Evolutionary conservation across 2,329 filamentous ascomycete species (phyloP).

Genomic region (Allantophomopsis cytisporea): DNA sequence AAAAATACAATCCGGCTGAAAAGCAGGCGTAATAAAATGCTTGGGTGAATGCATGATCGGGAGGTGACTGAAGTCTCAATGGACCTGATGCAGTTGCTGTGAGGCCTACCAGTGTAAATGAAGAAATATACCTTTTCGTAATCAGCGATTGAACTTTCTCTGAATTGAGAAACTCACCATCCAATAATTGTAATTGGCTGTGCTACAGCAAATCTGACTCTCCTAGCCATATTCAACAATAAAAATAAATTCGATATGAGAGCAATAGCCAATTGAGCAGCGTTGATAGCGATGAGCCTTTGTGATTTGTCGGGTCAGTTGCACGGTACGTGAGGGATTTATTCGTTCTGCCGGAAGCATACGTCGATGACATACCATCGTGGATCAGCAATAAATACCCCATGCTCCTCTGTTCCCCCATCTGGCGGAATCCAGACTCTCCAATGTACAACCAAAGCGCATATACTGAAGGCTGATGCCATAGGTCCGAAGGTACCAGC

Average conservation of each 20-base stretch:
- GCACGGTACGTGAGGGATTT: neutral
- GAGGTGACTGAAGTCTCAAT: slow-evolving; percentile 28
- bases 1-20: slow-evolving; percentile 62
- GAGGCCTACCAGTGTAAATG: slow-evolving; percentile 53
- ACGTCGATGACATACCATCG: slow-evolving; percentile 37
- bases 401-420: slow-evolving; percentile 33
- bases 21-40: slow-evolving; percentile 81
- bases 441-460: slow-evolving; percentile 73
- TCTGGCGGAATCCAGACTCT: slow-evolving; percentile 37
- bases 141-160: neutral
- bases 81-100: slow-evolving; percentile 51
- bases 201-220: slow-evolving; percentile 68
- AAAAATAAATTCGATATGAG: slow-evolving; percentile 70
- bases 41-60: slow-evolving; percentile 55
- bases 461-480: slow-evolving; percentile 79
- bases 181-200: slow-evolving; percentile 72
- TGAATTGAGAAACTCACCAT: slow-evolving; percentile 35
- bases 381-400: slow-evolving; percentile 51
- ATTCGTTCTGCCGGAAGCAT: neutral
- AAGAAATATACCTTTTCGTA: slow-evolving; percentile 35
- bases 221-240: slow-evolving; percentile 73
- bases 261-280: slow-evolving; percentile 61
- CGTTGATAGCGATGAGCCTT: slow-evolving; percentile 64
- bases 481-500: slow-evolving; percentile 77
- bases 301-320: neutral